Base-by-base conservation (phyloP, 78 protist species). In the Speleostelium caveatum region DNA sequence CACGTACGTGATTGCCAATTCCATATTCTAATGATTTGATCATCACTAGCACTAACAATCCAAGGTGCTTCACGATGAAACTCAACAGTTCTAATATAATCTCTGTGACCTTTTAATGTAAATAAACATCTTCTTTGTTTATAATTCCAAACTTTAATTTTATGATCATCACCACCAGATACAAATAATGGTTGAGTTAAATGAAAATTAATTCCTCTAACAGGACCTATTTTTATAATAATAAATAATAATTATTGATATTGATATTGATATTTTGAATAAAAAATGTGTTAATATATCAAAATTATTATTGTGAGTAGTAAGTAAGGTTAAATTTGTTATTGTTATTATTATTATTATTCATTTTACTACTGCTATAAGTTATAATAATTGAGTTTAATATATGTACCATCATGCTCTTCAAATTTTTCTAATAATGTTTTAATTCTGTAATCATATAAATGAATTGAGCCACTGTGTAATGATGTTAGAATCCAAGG, bases 81-180 rank as follows among this genome's bases (percentile, higher is more conserved):
- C 76, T 96, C 98, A 21, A 97, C 98, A 2, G 98, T 98, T 36
- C 99, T 97, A 69, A 99, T 94, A 89, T 98, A 99, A 80, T 99
- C 99, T 33, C 94, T 72, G 67, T 99, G 99, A 42, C 99, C 99
- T 16, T 76, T 61, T 19, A 99, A 95, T 22, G 99, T 96, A 87
- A 96, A 97, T 28, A 99, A 92, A 74, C 99, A 98, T 36, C 99
- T 96, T 26, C 96, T 80, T 53, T 95, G 96, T 92, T 99, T 97
- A 96, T 98, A 98, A 93, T 98, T 98, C 99, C 99, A 99, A 58
- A 98, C 96, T 85, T 98, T 98, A 87, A 99, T 92, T 86, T 97
- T 97, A 76, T 95, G 95, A 92, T 99, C 99, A 73, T 99, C 99
- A 16, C 99, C 99, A 17, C 99, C 99, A 2, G 99, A 95, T 1